A percentile compares a stretch with the other conserved stretches of the same genome.
Conservation (phyloP, 306 rosid genomes). For the Gleditsia sinensis region DNA sequence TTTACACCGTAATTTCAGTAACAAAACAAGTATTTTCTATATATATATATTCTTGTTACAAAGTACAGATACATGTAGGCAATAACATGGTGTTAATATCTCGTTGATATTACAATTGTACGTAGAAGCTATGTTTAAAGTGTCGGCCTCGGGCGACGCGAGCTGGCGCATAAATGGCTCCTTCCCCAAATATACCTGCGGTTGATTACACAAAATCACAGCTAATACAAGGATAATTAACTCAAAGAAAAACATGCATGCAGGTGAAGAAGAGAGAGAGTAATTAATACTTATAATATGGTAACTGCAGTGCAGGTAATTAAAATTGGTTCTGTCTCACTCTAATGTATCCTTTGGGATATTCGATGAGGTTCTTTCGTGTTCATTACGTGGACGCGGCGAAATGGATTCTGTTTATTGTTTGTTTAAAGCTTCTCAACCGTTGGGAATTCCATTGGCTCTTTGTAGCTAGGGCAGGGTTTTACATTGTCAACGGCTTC, state of each 20-base stretch:
- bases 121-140: too few species aligned
- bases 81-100: too few species aligned
- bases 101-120: too few species aligned
- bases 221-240: neutral
- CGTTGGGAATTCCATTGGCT: conserved; percentile 38
- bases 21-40: too few species aligned
- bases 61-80: too few species aligned
- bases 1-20: too few species aligned
- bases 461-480: neutral
- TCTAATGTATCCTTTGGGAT: conserved; percentile 60
- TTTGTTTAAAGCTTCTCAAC: neutral
- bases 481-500: conserved; percentile 44
- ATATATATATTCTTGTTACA: too few species aligned
- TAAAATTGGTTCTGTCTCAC: too few species aligned
- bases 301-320: too few species aligned
- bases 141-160: too few species aligned
- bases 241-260: neutral
- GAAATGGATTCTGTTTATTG: conserved; percentile 28
- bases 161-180: too few species aligned
- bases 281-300: neutral
- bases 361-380: conserved; percentile 47
- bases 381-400: conserved; percentile 54
- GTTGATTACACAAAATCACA: neutral
- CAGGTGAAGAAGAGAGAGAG: neutral
- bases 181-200: neutral